Percentiles rank a stretch among this genome's conserved stretches.
phyloP scores from a whole-genome alignment of 2,329 filamentous ascomycete species.

The Sporothrix pseudoabietina region DNA sequence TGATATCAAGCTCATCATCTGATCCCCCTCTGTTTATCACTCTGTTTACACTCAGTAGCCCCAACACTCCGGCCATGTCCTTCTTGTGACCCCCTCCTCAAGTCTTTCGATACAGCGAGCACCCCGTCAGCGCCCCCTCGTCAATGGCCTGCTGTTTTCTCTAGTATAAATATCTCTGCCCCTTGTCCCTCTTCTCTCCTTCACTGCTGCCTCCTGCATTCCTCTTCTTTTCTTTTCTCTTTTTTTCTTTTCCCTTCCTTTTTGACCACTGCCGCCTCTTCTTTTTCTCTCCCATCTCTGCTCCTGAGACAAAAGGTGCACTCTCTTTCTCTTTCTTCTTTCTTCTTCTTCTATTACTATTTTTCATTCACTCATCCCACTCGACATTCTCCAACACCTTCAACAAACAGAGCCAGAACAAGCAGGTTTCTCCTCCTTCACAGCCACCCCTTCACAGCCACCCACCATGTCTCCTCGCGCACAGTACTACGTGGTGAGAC shows the following conservation, averaged over 20 bases:
- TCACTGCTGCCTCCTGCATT: background rate
- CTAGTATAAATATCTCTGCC: background rate
- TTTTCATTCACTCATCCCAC: background rate
- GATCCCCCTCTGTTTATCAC: background rate
- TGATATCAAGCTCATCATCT: background rate
- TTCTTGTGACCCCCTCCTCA: background rate
- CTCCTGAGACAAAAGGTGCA: background rate
- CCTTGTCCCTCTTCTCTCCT: background rate
- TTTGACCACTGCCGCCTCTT: background rate
- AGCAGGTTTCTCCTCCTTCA: too few relatives aligned
- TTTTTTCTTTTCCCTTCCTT: background rate
- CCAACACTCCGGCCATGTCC: background rate
- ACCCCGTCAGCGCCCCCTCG: background rate
- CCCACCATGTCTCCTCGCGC: constrained; percentile 38
- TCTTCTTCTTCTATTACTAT: too few relatives aligned
- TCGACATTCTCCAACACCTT: background rate
- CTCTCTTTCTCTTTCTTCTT: background rate
- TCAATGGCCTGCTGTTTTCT: background rate
- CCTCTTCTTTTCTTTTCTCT: background rate
- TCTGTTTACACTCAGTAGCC: constrained; percentile 6
- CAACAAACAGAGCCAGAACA: background rate
- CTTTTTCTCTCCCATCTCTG: background rate
- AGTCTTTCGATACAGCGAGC: background rate
- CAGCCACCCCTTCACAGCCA: too few relatives aligned
- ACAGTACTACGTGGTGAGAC: constrained; percentile 51